These are phyloP conservation scores for Coemansia guatemalensis DNA, from an alignment of 192 early-diverging fungal species.

Conservation along the genomic window DNA sequence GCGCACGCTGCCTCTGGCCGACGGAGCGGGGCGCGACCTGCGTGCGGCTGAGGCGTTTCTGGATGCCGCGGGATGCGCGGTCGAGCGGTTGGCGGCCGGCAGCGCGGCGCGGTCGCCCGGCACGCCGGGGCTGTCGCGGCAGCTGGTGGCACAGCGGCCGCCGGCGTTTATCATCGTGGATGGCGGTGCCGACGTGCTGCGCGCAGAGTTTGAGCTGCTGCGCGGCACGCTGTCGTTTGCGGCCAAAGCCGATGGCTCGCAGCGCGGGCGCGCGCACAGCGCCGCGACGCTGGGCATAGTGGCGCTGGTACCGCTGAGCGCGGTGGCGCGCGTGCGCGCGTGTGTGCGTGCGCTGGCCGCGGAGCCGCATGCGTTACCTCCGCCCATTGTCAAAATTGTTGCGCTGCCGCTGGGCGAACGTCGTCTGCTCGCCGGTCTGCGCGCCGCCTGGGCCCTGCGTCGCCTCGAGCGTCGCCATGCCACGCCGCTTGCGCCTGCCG, in stretches of 20 bases:
- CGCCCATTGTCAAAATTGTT: conserved; percentile 40
- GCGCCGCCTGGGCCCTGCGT: conserved; percentile 29
- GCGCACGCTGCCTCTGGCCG: neutral
- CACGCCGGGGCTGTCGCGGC: conserved; percentile 26
- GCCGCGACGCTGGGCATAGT: conserved; percentile 40
- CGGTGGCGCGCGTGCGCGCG: conserved; percentile 15
- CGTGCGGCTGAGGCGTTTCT: conserved; percentile 22
- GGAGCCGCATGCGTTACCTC: conserved; percentile 41
- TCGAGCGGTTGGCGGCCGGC: conserved; percentile 22
- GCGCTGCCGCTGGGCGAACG: conserved; percentile 39
- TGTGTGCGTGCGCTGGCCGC: conserved; percentile 18
- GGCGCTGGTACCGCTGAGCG: conserved; percentile 25
- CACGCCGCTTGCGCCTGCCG: neutral
- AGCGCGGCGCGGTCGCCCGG: conserved; percentile 16
- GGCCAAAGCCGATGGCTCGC: conserved; percentile 6
- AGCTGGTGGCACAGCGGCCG: conserved; percentile 34
- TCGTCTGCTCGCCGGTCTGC: conserved; percentile 29
- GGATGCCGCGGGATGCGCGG: conserved; percentile 22
- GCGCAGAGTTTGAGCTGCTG: conserved; percentile 41
- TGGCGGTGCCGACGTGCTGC: conserved; percentile 23
- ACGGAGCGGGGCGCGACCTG: neutral
- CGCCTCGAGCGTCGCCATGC: conserved; percentile 14
- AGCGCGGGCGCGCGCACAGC: conserved; percentile 8
- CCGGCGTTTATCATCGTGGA: conserved; percentile 43
- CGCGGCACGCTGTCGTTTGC: conserved; percentile 49